Evolutionary conservation across 2,329 filamentous ascomycete genomes (phyloP).

Genomic region (Periconia sp.): DNA sequence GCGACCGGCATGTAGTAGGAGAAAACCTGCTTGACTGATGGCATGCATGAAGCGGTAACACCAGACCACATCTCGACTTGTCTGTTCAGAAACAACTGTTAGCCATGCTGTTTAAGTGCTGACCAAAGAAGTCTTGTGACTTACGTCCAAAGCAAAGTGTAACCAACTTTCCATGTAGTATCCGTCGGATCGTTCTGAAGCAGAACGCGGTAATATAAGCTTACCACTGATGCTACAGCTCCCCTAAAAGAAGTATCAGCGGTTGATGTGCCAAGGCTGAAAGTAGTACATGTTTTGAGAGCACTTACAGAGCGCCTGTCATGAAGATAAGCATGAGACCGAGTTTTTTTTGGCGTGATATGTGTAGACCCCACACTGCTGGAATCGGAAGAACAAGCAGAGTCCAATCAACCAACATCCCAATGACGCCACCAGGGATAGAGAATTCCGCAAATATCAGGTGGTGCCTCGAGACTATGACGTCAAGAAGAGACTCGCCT

Average conservation of each 20-base stretch:
- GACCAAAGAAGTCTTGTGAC: no score
- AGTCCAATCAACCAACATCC: slow-evolving; percentile 12
- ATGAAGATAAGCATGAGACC: slow-evolving; percentile 10
- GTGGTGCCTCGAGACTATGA: slow-evolving; percentile 16
- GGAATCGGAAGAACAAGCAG: slow-evolving; percentile 11
- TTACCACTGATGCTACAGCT: slow-evolving; percentile 14
- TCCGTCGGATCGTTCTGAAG: slow-evolving; percentile 9
- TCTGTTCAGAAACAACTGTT: background rate
- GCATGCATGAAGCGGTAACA: slow-evolving; percentile 3
- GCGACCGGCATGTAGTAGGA: background rate
- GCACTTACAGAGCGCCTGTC: slow-evolving; percentile 1
- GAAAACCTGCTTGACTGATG: slow-evolving; percentile 1
- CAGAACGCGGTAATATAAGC: slow-evolving; percentile 14
- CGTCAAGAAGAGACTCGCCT: slow-evolving; percentile 16
- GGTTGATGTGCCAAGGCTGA: background rate
- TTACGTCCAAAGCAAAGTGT: slow-evolving; percentile 4
- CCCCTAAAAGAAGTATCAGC: slow-evolving; percentile 5
- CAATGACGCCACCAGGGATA: slow-evolving; percentile 18
- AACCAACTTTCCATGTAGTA: slow-evolving; percentile 12
- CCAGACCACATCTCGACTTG: slow-evolving; percentile 3
- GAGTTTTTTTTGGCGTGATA: slow-evolving; percentile 3
- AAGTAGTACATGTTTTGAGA: no score
- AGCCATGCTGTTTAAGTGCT: background rate
- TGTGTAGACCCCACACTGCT: slow-evolving; percentile 5
- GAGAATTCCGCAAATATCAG: slow-evolving; percentile 13